These are phyloP conservation scores for Talaromyces sp. DNA, from an alignment of 2,329 filamentous ascomycete genomes.

Conservation along the genomic window DNA sequence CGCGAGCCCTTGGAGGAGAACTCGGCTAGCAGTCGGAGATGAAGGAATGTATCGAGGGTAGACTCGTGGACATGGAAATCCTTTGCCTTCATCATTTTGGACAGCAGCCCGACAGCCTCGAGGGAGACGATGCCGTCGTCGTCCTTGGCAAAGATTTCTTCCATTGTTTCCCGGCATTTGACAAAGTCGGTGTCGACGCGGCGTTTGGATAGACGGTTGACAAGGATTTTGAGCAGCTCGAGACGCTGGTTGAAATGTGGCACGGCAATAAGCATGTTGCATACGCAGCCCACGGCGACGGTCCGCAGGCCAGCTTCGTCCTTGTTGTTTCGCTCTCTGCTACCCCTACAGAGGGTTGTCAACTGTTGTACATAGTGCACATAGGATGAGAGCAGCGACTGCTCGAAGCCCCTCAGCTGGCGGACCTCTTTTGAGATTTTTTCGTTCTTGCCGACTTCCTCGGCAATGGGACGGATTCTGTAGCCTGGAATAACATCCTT, in stretches of 20 bases:
- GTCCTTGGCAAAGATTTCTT: conserved; percentile 78
- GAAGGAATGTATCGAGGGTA: conserved; percentile 85
- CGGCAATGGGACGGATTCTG: conserved; percentile 75
- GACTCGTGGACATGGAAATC: conserved; percentile 79
- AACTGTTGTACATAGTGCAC: conserved; percentile 78
- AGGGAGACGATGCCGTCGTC: conserved; percentile 85
- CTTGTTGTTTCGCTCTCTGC: conserved; percentile 31
- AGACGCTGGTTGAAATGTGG: conserved; percentile 96
- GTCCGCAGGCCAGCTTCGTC: conserved; percentile 53
- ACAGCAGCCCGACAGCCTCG: conserved; percentile 77
- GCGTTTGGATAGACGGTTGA: conserved; percentile 73
- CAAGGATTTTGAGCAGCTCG: conserved; percentile 81
- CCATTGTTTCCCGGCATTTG: conserved; percentile 73
- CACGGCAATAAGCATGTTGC: conserved; percentile 72
- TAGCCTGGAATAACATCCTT: conserved; percentile 97
- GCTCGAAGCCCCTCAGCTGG: conserved; percentile 77
- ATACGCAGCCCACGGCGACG: conserved; percentile 81
- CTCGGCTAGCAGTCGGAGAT: conserved; percentile 81
- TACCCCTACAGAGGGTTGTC: conserved; percentile 59
- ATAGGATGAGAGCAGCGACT: conserved; percentile 79
- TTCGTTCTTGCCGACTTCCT: conserved; percentile 64
- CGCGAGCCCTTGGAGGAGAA: conserved; percentile 80
- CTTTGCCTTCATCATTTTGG: conserved; percentile 91
- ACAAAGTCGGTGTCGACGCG: conserved; percentile 69
- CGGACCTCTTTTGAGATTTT: conserved; percentile 92